A percentile compares a stretch with the other conserved stretches of the same genome.
Evolutionary conservation across 2,329 filamentous ascomycete species (phyloP).

Genomic region (Pyrenophora tritici-repentis): DNA sequence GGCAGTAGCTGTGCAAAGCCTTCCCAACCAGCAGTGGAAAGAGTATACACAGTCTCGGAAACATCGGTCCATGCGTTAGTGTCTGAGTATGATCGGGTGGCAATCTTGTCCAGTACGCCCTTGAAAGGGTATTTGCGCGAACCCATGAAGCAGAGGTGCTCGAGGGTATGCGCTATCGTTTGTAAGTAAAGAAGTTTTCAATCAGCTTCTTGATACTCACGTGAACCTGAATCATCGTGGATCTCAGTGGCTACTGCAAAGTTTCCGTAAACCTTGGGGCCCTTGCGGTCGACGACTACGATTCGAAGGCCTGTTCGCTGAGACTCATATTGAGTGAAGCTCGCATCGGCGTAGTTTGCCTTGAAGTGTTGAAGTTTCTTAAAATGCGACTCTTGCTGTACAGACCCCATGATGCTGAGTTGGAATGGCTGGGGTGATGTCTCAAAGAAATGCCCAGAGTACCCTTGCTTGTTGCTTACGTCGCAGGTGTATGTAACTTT

Average conservation of each 20-base stretch:
- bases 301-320: slow-evolving; percentile 93
- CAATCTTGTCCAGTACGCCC: slow-evolving; percentile 90
- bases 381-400: slow-evolving; percentile 63
- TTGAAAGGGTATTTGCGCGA: slow-evolving; percentile 95
- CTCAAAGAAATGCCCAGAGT: not conserved
- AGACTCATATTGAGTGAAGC: slow-evolving; percentile 94
- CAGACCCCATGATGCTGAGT: slow-evolving; percentile 36
- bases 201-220: slow-evolving; percentile 25
- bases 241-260: slow-evolving; percentile 97
- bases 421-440: slow-evolving; percentile 1
- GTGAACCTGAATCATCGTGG: slow-evolving; percentile 93
- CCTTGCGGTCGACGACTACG: slow-evolving; percentile 86
- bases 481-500: slow-evolving; percentile 26
- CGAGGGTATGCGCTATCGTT: slow-evolving; percentile 53
- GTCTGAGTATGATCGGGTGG: slow-evolving; percentile 86
- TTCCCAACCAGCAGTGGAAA: slow-evolving; percentile 95
- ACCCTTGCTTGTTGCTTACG: slow-evolving; percentile 5
- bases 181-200: slow-evolving; percentile 8
- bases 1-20: slow-evolving; percentile 93
- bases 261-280: slow-evolving; percentile 88
- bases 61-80: slow-evolving; percentile 98
- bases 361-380: slow-evolving; percentile 83
- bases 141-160: slow-evolving; percentile 65
- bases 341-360: slow-evolving; percentile 85
- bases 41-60: slow-evolving; percentile 93